Conservation (phyloP, 2,329 filamentous ascomycete species). For the Amylocarpus encephaloides region DNA sequence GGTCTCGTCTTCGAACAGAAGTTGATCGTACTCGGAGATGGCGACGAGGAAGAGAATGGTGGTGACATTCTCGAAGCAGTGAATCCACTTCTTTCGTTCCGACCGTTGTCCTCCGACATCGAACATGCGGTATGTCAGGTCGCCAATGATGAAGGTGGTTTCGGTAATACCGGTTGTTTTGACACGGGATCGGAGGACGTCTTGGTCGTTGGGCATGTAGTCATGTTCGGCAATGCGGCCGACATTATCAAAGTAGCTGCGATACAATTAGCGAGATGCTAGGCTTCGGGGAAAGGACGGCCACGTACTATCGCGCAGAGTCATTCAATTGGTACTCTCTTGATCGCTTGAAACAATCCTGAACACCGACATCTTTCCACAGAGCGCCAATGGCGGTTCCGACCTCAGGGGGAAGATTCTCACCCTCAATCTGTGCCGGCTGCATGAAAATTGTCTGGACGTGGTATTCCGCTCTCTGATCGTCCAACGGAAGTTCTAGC, state of each 20-base stretch:
- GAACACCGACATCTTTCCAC: slow-evolving; percentile 81
- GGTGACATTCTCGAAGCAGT: slow-evolving; percentile 74
- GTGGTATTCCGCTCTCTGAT: slow-evolving; percentile 38
- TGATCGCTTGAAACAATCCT: slow-evolving; percentile 79
- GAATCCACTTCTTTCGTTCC: slow-evolving; percentile 74
- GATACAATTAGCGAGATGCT: background rate
- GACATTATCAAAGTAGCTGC: slow-evolving; percentile 76
- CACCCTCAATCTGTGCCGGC: slow-evolving; percentile 63
- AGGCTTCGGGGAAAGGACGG: background rate
- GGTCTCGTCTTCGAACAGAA: slow-evolving; percentile 91
- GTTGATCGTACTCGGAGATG: slow-evolving; percentile 95
- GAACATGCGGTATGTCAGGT: slow-evolving; percentile 92
- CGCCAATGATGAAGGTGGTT: slow-evolving; percentile 85
- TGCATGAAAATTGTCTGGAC: slow-evolving; percentile 36
- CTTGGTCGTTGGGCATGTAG: slow-evolving; percentile 89
- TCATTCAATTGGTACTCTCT: slow-evolving; percentile 90
- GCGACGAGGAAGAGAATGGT: slow-evolving; percentile 90
- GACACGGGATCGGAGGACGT: slow-evolving; percentile 84
- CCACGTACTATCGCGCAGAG: slow-evolving; percentile 82
- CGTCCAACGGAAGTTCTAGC: slow-evolving; percentile 72
- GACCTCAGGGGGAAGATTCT: slow-evolving; percentile 73
- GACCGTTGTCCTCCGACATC: slow-evolving; percentile 70
- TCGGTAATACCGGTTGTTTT: slow-evolving; percentile 95
- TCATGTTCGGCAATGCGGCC: slow-evolving; percentile 68
- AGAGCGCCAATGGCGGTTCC: slow-evolving; percentile 74